Conservation (phyloP, 768 basidiomycete genomes). For the Leccinellum rugosiceps region DNA sequence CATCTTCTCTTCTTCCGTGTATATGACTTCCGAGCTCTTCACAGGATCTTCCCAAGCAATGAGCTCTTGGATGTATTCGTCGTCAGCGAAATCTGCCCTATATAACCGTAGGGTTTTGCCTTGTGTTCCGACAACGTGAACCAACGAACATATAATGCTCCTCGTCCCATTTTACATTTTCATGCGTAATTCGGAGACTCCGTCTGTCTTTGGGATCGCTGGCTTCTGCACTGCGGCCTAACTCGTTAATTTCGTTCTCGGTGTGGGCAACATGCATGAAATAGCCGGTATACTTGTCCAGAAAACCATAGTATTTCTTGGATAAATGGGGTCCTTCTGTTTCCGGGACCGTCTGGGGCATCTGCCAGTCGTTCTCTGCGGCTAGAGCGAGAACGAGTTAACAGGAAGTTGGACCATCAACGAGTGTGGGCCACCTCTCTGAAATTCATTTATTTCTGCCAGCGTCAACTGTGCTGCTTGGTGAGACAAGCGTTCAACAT, state of each 20-base stretch:
- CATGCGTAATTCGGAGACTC: slow-evolving; percentile 51
- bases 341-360: slow-evolving; percentile 60
- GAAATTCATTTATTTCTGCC: slow-evolving; percentile 51
- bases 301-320: slow-evolving; percentile 68
- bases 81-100: slow-evolving; percentile 81
- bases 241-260: slow-evolving; percentile 81
- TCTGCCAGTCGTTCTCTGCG: slow-evolving; percentile 74
- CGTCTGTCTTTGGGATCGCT: slow-evolving; percentile 51
- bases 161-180: slow-evolving; percentile 78
- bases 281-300: slow-evolving; percentile 71
- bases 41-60: slow-evolving; percentile 64
- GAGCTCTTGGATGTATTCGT: slow-evolving; percentile 70
- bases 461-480: slow-evolving; percentile 46
- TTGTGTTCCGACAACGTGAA: slow-evolving; percentile 15
- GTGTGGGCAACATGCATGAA: slow-evolving; percentile 68
- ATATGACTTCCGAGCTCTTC: slow-evolving; percentile 40
- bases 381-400: slow-evolving; percentile 42
- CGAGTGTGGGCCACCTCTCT: slow-evolving; percentile 43
- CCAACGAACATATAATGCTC: slow-evolving; percentile 74
- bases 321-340: slow-evolving; percentile 35
- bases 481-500: slow-evolving; percentile 40
- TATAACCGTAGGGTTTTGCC: slow-evolving; percentile 3
- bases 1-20: slow-evolving; percentile 70
- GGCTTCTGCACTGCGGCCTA: slow-evolving; percentile 64
- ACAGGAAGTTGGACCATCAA: not conserved